These are phyloP conservation scores for Pelargonium cotyledonis DNA, from an alignment of 441 rosid genomes.

Conservation along the genomic window DNA sequence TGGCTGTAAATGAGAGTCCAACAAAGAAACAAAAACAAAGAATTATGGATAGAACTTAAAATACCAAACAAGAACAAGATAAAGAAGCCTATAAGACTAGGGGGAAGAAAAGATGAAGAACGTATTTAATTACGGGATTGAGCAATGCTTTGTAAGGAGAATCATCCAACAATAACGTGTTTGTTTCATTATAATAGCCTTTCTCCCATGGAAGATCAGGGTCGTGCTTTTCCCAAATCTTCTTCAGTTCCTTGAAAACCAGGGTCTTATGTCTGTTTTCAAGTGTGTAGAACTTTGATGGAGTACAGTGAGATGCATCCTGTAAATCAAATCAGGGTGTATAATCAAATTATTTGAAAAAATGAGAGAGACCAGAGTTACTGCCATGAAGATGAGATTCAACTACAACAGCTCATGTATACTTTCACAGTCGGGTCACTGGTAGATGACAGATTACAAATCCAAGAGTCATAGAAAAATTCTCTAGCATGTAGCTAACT, in stretches of 20 bases:
- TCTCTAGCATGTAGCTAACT: too few species aligned
- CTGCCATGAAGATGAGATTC: constrained; percentile 1
- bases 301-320: constrained; percentile 69
- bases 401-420: neutral
- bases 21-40: constrained; percentile 9
- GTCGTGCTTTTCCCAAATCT: constrained; percentile 60
- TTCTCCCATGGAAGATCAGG: constrained; percentile 59
- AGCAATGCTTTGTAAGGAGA: constrained; percentile 91
- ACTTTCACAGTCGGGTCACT: neutral
- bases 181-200: constrained; percentile 57
- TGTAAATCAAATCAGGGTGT: constrained; percentile 18
- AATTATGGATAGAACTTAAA: constrained; percentile 3
- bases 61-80: neutral
- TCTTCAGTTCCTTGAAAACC: constrained; percentile 71
- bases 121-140: constrained; percentile 60
- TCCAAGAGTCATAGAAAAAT: too few species aligned
- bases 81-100: neutral
- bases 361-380: constrained; percentile 6
- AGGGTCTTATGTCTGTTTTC: constrained; percentile 59
- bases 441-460: too few species aligned
- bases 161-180: constrained; percentile 76
- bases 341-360: too few species aligned
- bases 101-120: constrained; percentile 4
- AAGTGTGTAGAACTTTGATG: constrained; percentile 40
- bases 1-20: constrained; percentile 36